A percentile compares a stretch with the other conserved stretches of the same genome.
phyloP scores from a whole-genome alignment of 2,329 filamentous ascomycete species.

The Xylariaceae sp. region DNA sequence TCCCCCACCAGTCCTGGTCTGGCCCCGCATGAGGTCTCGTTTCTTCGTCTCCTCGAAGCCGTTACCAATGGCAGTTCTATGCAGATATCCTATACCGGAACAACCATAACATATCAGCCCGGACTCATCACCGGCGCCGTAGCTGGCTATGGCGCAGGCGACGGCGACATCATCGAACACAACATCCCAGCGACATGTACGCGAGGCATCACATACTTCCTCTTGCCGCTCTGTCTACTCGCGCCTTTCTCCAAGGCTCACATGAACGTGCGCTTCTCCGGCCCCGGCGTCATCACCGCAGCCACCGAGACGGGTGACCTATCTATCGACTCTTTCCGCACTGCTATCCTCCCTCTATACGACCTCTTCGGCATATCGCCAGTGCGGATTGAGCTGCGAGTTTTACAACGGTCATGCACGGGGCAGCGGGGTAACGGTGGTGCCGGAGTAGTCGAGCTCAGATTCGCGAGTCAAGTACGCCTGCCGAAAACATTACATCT shows the following conservation, averaged over 20 bases:
- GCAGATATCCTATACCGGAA: conserved; percentile 95
- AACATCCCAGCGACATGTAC: conserved; percentile 70
- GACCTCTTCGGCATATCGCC: conserved; percentile 79
- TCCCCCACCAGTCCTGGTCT: conserved; percentile 85
- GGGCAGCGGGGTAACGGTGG: conserved; percentile 72
- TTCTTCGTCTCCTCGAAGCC: conserved; percentile 87
- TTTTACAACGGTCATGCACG: conserved; percentile 73
- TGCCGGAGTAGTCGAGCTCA: conserved; percentile 85
- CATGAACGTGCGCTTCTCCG: conserved; percentile 84
- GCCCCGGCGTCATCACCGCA: conserved; percentile 86
- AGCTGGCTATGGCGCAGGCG: conserved; percentile 60
- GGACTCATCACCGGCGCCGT: conserved; percentile 86
- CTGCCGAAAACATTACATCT: conserved; percentile 92
- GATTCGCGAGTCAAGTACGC: conserved; percentile 89
- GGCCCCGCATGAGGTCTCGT: conserved; percentile 87
- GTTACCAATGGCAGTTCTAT: conserved; percentile 93
- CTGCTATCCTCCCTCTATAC: conserved; percentile 84
- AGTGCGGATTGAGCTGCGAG: conserved; percentile 76
- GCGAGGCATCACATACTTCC: conserved; percentile 84
- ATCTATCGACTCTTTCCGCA: conserved; percentile 88
- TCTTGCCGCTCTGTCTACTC: conserved; percentile 81
- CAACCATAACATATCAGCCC: conserved; percentile 84
- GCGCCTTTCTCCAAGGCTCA: conserved; percentile 90
- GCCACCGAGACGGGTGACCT: conserved; percentile 80
- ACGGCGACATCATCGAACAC: conserved; percentile 74